Base-by-base conservation (phyloP, 805 yeast genomes). In the Wickerhamomyces tratensis region DNA sequence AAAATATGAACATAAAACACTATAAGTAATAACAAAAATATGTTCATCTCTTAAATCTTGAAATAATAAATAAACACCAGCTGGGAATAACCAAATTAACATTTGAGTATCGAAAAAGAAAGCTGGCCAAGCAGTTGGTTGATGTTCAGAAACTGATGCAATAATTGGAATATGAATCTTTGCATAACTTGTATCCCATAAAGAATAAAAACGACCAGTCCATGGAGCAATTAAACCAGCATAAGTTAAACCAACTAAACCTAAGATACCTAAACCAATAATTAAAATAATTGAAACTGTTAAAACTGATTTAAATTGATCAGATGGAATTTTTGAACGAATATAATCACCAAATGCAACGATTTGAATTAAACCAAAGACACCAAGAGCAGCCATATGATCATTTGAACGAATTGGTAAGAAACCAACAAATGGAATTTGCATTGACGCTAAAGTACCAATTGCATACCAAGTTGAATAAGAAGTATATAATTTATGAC, bases 61-160 rank as follows among this genome's bases (percentile, higher is more conserved):
- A 76, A 93, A 85, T 52, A 91, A 74, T 51, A 93, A 65, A 67
- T 85, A 93, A 40, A 94, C 83, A 49, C 98, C 99, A 6, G 89
- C 97, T 41, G 99, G 98, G 86, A 93, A 93, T 52, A 93, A 72
- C 98, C 98, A 94, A 56, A 91, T 86, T 65, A 93, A 72, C 72
- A 91, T 77, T 56, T 80, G 86, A 41, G 93, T 82, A 63, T 93
- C 98, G 61, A 91, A 86, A 76, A 87, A 93, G 63, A 93, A 94
- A 11, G 97, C 79, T 10, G 98, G 95, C 99, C 99, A 93, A 5
- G 98, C 96, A n/a, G 98, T 91, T 46, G 99, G 99, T 72, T 93
- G 99, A 71, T 93, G 99, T 69, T 93, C 99, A 12, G 96, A 86
- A 35, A 93, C 98, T 4, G 97, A 89, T 2, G 99, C 98, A 65